Percentiles rank a stretch among this genome's conserved stretches.
phyloP scores from a whole-genome alignment of 202 grass and related monocot genomes.

The Thinopyrum obtusiflorum region DNA sequence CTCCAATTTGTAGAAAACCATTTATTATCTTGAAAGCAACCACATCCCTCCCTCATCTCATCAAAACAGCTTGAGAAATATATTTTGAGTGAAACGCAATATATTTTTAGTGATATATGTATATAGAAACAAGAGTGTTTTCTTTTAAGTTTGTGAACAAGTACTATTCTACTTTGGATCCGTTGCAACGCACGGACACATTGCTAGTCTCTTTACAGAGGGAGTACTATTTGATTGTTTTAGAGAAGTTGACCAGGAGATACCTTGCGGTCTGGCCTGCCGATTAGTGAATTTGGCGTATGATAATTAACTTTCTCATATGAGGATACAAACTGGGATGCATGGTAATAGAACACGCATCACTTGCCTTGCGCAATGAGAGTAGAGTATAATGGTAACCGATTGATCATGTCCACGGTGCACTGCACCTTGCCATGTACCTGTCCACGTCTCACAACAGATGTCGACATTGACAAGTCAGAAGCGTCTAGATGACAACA shows the following conservation, averaged over 20 bases:
- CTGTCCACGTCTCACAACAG: not conserved
- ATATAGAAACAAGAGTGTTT: no score
- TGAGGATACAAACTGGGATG: not conserved
- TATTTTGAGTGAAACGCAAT: no score
- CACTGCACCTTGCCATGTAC: constrained; percentile 4
- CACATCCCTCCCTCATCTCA: no score
- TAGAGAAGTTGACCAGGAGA: not conserved
- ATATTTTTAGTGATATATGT: no score
- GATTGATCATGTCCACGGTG: not conserved
- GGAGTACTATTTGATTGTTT: not conserved
- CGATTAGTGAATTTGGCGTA: not conserved
- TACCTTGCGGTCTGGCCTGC: not conserved
- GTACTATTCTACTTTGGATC: no score
- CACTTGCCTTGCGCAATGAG: not conserved
- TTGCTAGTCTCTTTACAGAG: no score
- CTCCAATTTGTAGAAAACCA: no score
- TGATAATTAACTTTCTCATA: no score
- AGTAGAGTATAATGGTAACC: not conserved
- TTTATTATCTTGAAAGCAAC: no score
- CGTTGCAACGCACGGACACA: no score
- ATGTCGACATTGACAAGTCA: constrained; percentile 7
- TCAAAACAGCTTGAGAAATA: no score
- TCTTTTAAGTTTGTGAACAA: no score
- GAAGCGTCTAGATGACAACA: not conserved
- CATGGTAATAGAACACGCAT: not conserved